phyloP scores from a whole-genome alignment of 108 stramenopile genomes.

The Nitzschia inconspicua region DNA sequence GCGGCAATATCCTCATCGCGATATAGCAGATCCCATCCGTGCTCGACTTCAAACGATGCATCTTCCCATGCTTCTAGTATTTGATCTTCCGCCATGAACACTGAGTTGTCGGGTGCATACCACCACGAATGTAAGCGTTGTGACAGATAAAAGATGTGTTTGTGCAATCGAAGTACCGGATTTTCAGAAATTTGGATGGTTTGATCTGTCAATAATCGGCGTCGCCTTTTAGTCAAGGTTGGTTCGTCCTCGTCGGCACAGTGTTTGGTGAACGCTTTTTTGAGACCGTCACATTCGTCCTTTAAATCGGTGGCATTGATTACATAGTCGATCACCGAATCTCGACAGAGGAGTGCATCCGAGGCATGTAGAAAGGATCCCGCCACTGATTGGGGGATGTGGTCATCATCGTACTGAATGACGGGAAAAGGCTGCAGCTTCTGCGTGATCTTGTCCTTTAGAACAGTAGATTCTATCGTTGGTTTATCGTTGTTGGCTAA shows the following conservation, averaged over 20 bases:
- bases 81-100: conserved; percentile 34
- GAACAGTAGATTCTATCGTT: too few relatives aligned
- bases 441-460: too few relatives aligned
- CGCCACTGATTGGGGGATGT: conserved; percentile 13
- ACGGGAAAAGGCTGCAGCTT: background rate
- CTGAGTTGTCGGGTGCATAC: background rate
- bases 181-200: too few relatives aligned
- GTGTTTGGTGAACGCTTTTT: conserved; percentile 78
- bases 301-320: conserved; percentile 84
- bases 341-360: conserved; percentile 69
- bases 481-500: too few relatives aligned
- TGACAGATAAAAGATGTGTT: background rate
- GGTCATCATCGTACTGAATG: conserved; percentile 16
- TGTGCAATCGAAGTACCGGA: conserved; percentile 18
- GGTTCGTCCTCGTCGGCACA: conserved; percentile 33
- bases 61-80: conserved; percentile 37
- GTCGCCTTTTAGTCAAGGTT: too few relatives aligned
- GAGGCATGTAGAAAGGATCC: conserved; percentile 32
- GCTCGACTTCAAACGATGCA: conserved; percentile 1
- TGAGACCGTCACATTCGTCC: conserved; percentile 86
- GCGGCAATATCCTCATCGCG: background rate
- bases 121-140: background rate
- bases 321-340: conserved; percentile 72
- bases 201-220: background rate
- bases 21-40: background rate